A percentile compares a stretch with the other conserved stretches of the same genome.
Conservation (phyloP, 805 yeast species). For the Starmerella potacharoeniae region DNA sequence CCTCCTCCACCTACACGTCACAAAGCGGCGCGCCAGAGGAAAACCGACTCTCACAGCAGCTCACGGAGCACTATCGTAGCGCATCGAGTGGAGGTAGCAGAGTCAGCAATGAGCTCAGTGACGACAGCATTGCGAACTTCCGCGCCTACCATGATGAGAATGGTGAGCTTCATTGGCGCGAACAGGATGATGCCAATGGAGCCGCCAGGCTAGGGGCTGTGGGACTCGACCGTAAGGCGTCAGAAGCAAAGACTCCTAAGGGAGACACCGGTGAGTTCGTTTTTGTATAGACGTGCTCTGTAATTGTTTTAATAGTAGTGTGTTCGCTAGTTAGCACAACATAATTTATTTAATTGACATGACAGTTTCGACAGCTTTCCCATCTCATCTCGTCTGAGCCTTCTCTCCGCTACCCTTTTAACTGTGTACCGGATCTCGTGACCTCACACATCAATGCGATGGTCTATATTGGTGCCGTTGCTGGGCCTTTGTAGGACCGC, state of each 20-base stretch:
- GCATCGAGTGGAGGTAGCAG: conserved; percentile 26
- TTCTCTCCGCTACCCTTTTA: not conserved
- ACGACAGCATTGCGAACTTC: conserved; percentile 22
- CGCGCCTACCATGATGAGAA: conserved; percentile 27
- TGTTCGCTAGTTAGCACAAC: not conserved
- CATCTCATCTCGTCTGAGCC: too few relatives aligned
- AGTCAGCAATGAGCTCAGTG: conserved; percentile 17
- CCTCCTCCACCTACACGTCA: conserved; percentile 23
- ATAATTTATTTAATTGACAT: not conserved
- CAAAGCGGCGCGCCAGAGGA: conserved; percentile 2
- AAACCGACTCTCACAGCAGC: conserved; percentile 6
- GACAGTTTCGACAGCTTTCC: not conserved
- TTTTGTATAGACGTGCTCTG: conserved; percentile 22
- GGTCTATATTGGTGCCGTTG: not conserved
- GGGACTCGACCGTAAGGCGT: conserved; percentile 26
- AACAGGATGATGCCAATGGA: conserved; percentile 8
- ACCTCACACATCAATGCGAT: not conserved
- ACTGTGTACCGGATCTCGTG: not conserved
- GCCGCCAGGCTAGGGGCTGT: conserved; percentile 11
- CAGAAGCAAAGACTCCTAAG: conserved; percentile 25
- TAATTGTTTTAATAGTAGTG: not conserved
- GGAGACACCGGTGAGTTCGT: conserved; percentile 27
- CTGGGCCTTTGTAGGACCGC: not conserved
- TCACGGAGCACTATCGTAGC: conserved; percentile 26
- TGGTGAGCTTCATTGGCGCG: conserved; percentile 28